These are phyloP conservation scores for Phlyctochytrium planicorne DNA, from an alignment of 192 early-diverging fungal genomes.

Conservation along the genomic window DNA sequence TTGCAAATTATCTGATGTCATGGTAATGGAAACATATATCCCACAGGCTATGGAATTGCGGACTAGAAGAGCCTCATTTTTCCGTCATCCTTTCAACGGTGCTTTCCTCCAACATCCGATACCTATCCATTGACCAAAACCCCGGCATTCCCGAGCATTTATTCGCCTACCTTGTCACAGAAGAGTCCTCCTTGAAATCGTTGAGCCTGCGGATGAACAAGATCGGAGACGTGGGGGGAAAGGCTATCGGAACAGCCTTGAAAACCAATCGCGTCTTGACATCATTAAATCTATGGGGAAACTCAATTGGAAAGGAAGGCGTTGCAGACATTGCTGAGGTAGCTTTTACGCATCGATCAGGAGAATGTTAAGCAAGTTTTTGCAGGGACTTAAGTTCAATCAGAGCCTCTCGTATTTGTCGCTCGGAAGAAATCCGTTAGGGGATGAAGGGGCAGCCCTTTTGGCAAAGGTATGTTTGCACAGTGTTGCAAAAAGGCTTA, in stretches of 20 bases:
- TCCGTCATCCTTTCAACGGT: conserved; percentile 20
- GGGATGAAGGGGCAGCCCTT: conserved; percentile 44
- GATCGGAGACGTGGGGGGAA: conserved; percentile 41
- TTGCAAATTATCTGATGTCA: not conserved
- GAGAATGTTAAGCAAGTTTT: conserved; percentile 1
- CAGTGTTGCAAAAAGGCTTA: not conserved
- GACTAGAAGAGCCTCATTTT: conserved; percentile 42
- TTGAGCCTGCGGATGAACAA: conserved; percentile 42
- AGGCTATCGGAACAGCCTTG: conserved; percentile 33
- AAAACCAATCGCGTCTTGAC: conserved; percentile 39
- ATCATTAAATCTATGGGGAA: conserved; percentile 46
- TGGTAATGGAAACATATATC: too few relatives aligned
- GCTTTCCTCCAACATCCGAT: conserved; percentile 30
- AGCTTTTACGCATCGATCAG: not conserved
- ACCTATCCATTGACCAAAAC: conserved; percentile 46
- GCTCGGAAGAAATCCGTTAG: conserved; percentile 44
- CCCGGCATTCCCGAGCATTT: conserved; percentile 39
- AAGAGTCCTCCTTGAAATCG: conserved; percentile 37
- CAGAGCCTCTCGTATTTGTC: conserved; percentile 38
- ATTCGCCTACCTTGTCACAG: conserved; percentile 36
- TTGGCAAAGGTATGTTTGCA: conserved; percentile 41
- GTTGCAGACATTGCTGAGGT: conserved; percentile 51
- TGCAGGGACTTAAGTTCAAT: conserved; percentile 46
- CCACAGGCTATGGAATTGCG: conserved; percentile 51
- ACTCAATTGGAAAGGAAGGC: conserved; percentile 45